Percentiles rank a stretch among this genome's conserved stretches.
Conservation (phyloP, 805 yeast genomes). For the Yarrowia osloensis region DNA sequence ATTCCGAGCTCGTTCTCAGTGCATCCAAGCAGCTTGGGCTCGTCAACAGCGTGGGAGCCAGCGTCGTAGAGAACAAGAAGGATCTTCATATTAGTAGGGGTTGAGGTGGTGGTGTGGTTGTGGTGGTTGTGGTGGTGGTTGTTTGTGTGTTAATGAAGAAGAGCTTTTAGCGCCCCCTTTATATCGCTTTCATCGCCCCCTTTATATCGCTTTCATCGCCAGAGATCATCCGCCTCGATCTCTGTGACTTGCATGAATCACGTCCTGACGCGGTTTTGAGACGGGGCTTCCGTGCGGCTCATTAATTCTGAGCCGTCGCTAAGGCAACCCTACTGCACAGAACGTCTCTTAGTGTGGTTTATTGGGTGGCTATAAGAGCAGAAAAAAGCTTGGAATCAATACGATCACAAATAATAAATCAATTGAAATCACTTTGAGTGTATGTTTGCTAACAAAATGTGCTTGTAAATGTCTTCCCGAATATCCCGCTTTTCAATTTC, state of each 20-base stretch:
- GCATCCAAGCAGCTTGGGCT: too few species aligned
- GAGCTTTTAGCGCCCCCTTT: neutral
- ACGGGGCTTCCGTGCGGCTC: neutral
- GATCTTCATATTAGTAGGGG: neutral
- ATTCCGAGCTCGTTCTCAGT: too few species aligned
- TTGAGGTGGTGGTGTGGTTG: neutral
- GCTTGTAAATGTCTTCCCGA: too few species aligned
- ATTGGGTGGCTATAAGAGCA: too few species aligned
- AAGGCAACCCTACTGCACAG: neutral
- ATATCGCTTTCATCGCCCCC: neutral
- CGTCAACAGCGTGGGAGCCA: too few species aligned
- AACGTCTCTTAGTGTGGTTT: neutral
- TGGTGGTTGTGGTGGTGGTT: neutral
- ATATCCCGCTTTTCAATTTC: neutral
- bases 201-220: neutral
- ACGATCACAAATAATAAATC: too few species aligned
- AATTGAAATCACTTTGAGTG: too few species aligned
- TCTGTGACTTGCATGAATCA: neutral
- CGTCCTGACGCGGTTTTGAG: neutral
- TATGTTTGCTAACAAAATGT: too few species aligned
- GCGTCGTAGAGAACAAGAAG: neutral
- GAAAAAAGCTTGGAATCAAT: too few species aligned
- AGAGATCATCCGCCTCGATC: neutral
- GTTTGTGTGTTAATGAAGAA: neutral
- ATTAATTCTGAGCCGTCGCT: neutral